phyloP scores from a whole-genome alignment of 2,329 filamentous ascomycete species.

The Alternaria conjuncta region DNA sequence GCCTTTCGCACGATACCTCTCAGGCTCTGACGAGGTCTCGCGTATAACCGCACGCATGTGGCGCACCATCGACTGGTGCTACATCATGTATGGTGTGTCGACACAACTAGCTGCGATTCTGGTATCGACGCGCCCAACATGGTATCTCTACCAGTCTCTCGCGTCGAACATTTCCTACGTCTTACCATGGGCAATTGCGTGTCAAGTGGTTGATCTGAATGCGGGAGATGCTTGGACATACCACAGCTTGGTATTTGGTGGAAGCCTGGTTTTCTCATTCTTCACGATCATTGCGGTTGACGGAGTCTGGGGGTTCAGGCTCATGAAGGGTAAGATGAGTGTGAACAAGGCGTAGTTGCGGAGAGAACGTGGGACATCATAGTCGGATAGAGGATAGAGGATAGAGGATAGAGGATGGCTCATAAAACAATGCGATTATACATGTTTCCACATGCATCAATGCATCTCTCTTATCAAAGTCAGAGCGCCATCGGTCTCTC shows the following conservation, averaged over 20 bases:
- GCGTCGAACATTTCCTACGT: slow-evolving; percentile 72
- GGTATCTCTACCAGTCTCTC: slow-evolving; percentile 73
- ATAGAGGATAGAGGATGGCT: not conserved
- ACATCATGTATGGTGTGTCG: slow-evolving; percentile 71
- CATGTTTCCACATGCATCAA: not conserved
- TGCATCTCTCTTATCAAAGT: not conserved
- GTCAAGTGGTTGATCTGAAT: slow-evolving; percentile 51
- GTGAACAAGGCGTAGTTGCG: not conserved
- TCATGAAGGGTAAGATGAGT: not conserved
- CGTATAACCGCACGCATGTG: slow-evolving; percentile 71
- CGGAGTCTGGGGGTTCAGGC: slow-evolving; percentile 53
- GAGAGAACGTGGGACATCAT: accelerated
- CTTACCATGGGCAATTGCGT: slow-evolving; percentile 72
- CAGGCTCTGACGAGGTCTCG: slow-evolving; percentile 63
- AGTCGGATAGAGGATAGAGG: accelerated
- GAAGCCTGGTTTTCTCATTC: slow-evolving; percentile 72
- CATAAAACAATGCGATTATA: accelerated
- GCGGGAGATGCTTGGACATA: slow-evolving; percentile 69
- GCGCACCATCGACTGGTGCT: slow-evolving; percentile 63
- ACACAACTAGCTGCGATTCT: slow-evolving; percentile 71
- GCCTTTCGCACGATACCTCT: slow-evolving; percentile 69
- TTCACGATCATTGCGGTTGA: slow-evolving; percentile 60
- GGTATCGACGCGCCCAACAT: slow-evolving; percentile 67
- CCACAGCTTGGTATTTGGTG: slow-evolving; percentile 70
- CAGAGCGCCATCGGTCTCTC: not conserved